Conservation (phyloP, 2,329 filamentous ascomycete species). For the Xylaria sp. region DNA sequence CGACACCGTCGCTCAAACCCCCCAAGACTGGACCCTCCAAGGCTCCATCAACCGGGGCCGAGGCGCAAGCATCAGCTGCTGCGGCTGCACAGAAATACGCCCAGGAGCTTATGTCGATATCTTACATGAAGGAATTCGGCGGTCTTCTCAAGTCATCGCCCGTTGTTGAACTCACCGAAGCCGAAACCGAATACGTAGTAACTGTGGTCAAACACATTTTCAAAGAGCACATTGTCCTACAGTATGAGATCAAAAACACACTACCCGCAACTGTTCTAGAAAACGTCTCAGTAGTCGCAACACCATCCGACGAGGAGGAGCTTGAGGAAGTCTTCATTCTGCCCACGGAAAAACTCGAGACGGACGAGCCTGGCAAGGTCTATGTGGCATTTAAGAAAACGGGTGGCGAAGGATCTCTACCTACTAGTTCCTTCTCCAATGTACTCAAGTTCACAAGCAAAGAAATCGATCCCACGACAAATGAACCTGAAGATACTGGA, state of each 20-base stretch:
- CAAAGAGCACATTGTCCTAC: slow-evolving; percentile 94
- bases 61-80: slow-evolving; percentile 79
- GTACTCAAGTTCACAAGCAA: slow-evolving; percentile 96
- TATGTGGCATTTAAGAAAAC: slow-evolving; percentile 94
- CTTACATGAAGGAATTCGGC: slow-evolving; percentile 91
- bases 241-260: slow-evolving; percentile 98
- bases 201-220: slow-evolving; percentile 95
- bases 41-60: slow-evolving; percentile 72
- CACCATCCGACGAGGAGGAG: slow-evolving; percentile 82
- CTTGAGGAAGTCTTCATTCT: slow-evolving; percentile 94
- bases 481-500: slow-evolving; percentile 88
- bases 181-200: slow-evolving; percentile 97
- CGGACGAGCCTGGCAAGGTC: slow-evolving; percentile 89
- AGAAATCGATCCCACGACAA: slow-evolving; percentile 95
- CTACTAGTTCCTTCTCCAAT: slow-evolving; percentile 86
- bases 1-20: slow-evolving; percentile 92
- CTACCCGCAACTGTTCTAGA: slow-evolving; percentile 89
- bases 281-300: slow-evolving; percentile 84
- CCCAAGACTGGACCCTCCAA: slow-evolving; percentile 84
- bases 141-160: slow-evolving; percentile 90
- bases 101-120: slow-evolving; percentile 86
- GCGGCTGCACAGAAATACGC: slow-evolving; percentile 89
- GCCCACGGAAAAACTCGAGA: slow-evolving; percentile 81
- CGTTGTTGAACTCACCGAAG: slow-evolving; percentile 90
- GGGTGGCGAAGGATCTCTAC: slow-evolving; percentile 78